Evolutionary conservation across 176 grass and related monocot species (phyloP), one percentile per base, ranked within the genome.

Genomic region (Typha latifolia): DNA sequence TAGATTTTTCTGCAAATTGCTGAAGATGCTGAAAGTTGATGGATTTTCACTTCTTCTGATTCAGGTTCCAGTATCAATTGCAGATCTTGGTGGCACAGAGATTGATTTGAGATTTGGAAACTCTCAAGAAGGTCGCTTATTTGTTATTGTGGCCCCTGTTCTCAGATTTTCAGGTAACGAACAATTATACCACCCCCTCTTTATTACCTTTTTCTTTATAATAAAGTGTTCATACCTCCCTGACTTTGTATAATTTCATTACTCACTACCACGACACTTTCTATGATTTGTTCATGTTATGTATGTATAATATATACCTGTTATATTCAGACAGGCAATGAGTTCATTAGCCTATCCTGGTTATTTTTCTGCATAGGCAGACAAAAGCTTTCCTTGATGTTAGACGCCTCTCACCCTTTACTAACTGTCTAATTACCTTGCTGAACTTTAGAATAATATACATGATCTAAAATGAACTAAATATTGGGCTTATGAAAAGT

Each of bases 81-180:
- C 94, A 74, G 94, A 93, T 82, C 94, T 99, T 5, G 89, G 89
- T 53, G 94, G 94, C 27, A 99, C 94, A 1, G 94, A 99, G 81
- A 99, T 99, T 10, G 94, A 99, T 24, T 84, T 99, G 57, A 87
- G 94, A 34, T 85, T 93, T 32, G 83, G 64, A 12, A 93, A 78
- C 73, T 51, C 89, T 9, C 80, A 96, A 79, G 63, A 96, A 68
- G 94, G 94, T 2, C 81, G 94, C 3, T 16, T 90, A 24, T 93
- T 78, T 37, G 86, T 99, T 66, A 69, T 99, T 12, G 94, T 99
- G 49, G 89, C 94, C 18, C 89, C 94, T 0, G 84, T 91, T 69
- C 85, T 74, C 8, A 80, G 89, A 72, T 99, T 93, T 77, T 83
- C 89, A 80, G 93, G 93, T 97, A 61, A 56, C 51, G 19, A 53